Conservation (phyloP, 768 basidiomycete species). For the Lactifluus subvellereus region DNA sequence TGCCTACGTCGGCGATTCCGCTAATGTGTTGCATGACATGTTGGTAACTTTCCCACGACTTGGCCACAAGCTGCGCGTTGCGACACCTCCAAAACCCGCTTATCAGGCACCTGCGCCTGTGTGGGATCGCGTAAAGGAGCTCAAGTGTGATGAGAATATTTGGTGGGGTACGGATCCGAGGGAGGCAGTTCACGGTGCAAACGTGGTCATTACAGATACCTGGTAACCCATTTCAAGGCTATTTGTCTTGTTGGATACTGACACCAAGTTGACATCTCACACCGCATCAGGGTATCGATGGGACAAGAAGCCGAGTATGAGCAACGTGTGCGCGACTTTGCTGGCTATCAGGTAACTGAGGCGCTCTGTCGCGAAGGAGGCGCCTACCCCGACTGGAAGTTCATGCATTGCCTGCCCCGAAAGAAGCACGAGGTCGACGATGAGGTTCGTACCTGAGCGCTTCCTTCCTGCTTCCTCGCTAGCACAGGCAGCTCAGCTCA, state of each 20-base stretch:
- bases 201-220: slow-evolving; percentile 96
- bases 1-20: slow-evolving; percentile 90
- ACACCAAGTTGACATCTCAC: not conserved
- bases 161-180: slow-evolving; percentile 72
- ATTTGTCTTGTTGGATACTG: not conserved
- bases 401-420: slow-evolving; percentile 93
- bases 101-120: slow-evolving; percentile 71
- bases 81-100: slow-evolving; percentile 54
- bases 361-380: slow-evolving; percentile 72
- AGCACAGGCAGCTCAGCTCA: slow-evolving; percentile 12
- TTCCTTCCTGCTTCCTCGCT: not conserved
- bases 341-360: slow-evolving; percentile 94
- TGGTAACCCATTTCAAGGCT: slow-evolving; percentile 51
- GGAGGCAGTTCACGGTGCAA: slow-evolving; percentile 84
- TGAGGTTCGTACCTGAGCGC: slow-evolving; percentile 46
- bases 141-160: slow-evolving; percentile 67
- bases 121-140: slow-evolving; percentile 73
- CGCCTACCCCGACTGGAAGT: slow-evolving; percentile 85
- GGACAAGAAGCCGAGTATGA: slow-evolving; percentile 94
- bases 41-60: slow-evolving; percentile 90
- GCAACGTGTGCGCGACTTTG: slow-evolving; percentile 78
- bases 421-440: slow-evolving; percentile 94
- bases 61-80: slow-evolving; percentile 81
- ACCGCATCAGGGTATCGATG: slow-evolving; percentile 83
- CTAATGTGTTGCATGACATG: slow-evolving; percentile 97